phyloP scores from a whole-genome alignment of 768 basidiomycete species.

The Dioszegia aurantiaca region DNA sequence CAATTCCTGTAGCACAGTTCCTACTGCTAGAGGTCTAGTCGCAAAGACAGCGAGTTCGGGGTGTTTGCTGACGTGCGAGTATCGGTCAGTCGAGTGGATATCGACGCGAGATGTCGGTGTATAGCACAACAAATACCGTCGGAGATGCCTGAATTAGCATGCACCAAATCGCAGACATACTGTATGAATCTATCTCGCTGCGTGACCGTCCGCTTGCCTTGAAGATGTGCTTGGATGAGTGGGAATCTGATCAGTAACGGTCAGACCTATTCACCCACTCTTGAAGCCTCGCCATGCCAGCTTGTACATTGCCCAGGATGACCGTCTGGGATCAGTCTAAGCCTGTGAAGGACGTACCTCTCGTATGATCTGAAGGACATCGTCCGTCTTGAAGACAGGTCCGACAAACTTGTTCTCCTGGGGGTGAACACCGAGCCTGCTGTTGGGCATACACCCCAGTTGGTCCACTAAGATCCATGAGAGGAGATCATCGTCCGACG shows the following conservation, averaged over 20 bases:
- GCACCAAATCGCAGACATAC: constrained; percentile 17
- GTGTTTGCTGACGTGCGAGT: constrained; percentile 42
- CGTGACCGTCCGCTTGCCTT: constrained; percentile 26
- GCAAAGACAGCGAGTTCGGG: constrained; percentile 48
- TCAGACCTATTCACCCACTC: constrained; percentile 28
- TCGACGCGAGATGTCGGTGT: constrained; percentile 45
- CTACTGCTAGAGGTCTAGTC: constrained; percentile 31
- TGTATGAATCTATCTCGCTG: constrained; percentile 41
- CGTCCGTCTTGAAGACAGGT: constrained; percentile 42
- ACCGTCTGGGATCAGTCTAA: constrained; percentile 30
- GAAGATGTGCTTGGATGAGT: constrained; percentile 37
- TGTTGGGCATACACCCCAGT: constrained; percentile 44
- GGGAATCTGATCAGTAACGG: constrained; percentile 24
- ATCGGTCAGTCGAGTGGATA: constrained; percentile 44
- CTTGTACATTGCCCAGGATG: constrained; percentile 25
- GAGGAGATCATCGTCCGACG: constrained; percentile 48
- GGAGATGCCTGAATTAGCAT: constrained; percentile 36
- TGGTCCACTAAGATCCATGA: constrained; percentile 50
- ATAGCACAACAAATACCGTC: constrained; percentile 42
- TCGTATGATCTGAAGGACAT: constrained; percentile 41
- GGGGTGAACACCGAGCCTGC: constrained; percentile 48
- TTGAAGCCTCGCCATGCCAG: constrained; percentile 31
- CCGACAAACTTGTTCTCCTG: constrained; percentile 48
- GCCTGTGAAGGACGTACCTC: constrained; percentile 29
- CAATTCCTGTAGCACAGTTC: constrained; percentile 35